These are phyloP conservation scores for sorghum (Sorghum bicolor) DNA, from an alignment of 176 grass and related monocot genomes.

Conservation along the genomic window DNA sequence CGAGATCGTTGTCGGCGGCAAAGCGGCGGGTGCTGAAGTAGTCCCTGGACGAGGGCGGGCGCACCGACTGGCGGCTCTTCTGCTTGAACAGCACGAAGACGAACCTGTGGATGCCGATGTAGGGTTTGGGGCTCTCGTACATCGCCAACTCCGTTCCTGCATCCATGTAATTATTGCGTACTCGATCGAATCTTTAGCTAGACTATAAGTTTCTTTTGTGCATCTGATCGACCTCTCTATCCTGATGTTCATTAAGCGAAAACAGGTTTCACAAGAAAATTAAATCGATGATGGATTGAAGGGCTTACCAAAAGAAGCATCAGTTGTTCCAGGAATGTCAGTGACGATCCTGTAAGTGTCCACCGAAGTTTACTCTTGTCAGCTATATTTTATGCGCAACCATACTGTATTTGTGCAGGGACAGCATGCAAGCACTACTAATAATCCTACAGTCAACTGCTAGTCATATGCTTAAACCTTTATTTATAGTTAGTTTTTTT, in stretches of 20 bases:
- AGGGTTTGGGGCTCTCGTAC: constrained; percentile 63
- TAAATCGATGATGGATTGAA: not conserved
- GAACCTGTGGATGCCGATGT: constrained; percentile 74
- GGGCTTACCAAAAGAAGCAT: constrained; percentile 74
- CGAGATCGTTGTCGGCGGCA: constrained; percentile 50
- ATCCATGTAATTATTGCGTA: not conserved
- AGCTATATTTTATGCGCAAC: constrained; percentile 23
- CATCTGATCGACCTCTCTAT: not conserved
- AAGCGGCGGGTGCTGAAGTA: constrained; percentile 64
- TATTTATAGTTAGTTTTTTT: not conserved
- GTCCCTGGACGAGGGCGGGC: constrained; percentile 40
- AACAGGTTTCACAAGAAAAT: not conserved
- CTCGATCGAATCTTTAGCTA: not conserved
- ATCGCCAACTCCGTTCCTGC: constrained; percentile 57
- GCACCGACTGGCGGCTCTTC: constrained; percentile 46
- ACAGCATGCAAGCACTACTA: not conserved
- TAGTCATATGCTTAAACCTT: not conserved
- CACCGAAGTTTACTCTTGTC: constrained; percentile 3
- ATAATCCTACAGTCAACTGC: not conserved
- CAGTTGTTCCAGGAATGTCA: constrained; percentile 92
- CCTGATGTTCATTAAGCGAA: not conserved
- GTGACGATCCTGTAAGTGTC: constrained; percentile 67
- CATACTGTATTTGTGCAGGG: not conserved
- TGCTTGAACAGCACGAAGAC: constrained; percentile 63
- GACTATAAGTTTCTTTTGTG: not conserved